Conservation (phyloP, 495 filamentous ascomycete genomes). For the Xylaria telfairii region DNA sequence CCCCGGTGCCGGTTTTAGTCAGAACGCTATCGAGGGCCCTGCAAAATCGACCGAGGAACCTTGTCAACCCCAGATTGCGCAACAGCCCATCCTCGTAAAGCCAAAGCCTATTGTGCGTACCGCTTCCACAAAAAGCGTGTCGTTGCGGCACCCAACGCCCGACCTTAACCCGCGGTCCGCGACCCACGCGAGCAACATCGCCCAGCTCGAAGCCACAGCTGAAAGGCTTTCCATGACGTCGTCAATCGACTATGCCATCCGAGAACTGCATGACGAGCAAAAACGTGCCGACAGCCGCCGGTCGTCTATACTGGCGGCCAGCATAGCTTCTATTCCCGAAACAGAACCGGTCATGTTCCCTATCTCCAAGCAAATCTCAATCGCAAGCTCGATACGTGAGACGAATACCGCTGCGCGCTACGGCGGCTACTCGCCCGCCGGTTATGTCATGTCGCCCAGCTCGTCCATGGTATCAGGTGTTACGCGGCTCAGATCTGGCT, state of each 20-base stretch:
- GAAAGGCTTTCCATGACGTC: conserved; percentile 80
- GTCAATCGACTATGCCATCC: conserved; percentile 82
- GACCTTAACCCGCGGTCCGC: conserved; percentile 77
- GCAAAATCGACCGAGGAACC: conserved; percentile 25
- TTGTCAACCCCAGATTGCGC: conserved; percentile 23
- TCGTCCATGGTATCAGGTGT: conserved; percentile 64
- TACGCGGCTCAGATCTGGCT: conserved; percentile 61
- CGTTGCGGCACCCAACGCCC: conserved; percentile 76
- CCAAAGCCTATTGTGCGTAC: conserved; percentile 63
- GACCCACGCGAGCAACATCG: conserved; percentile 77
- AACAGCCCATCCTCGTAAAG: conserved; percentile 35
- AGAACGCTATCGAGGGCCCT: conserved; percentile 4
- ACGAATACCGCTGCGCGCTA: conserved; percentile 68
- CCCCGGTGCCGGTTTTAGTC: background rate
- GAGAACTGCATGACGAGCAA: conserved; percentile 77
- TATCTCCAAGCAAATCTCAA: conserved; percentile 56
- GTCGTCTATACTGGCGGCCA: conserved; percentile 57
- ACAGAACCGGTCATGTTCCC: conserved; percentile 41
- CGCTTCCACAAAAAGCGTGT: conserved; percentile 62
- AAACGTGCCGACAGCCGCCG: conserved; percentile 70
- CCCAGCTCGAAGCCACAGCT: conserved; percentile 80
- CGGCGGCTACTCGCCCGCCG: conserved; percentile 74
- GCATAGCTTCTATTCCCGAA: conserved; percentile 46
- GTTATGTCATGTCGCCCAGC: conserved; percentile 69
- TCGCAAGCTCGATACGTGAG: conserved; percentile 70